Evolutionary conservation across 495 filamentous ascomycete genomes (phyloP).

Genomic region (Lasiosphaeria ovina): DNA sequence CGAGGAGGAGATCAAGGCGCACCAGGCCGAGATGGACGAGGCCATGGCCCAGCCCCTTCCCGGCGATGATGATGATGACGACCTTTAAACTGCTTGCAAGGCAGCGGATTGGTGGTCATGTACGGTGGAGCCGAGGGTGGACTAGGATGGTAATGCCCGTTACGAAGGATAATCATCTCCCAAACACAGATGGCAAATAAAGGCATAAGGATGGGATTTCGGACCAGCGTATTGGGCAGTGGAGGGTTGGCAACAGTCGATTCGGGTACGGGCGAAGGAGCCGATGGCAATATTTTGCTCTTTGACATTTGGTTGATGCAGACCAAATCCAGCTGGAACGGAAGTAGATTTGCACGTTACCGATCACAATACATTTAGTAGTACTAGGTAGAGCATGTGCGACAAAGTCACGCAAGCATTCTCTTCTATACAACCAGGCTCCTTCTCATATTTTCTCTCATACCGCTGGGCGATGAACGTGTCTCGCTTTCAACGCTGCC

Average conservation of each 20-base stretch:
- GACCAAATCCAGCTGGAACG: background rate
- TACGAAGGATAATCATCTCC: conserved; percentile 30
- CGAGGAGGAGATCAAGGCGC: conserved; percentile 72
- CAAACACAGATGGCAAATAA: conserved; percentile 22
- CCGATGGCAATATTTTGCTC: background rate
- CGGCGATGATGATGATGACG: conserved; percentile 85
- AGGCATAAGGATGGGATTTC: conserved; percentile 22
- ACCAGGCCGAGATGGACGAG: conserved; percentile 83
- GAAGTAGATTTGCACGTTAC: conserved; percentile 1
- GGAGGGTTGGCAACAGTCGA: background rate
- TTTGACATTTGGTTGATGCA: conserved; percentile 1
- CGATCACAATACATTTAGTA: background rate
- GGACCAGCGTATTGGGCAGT: conserved; percentile 10
- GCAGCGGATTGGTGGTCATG: background rate
- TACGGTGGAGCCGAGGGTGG: conserved; percentile 6
- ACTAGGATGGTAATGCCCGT: conserved; percentile 32
- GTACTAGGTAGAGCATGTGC: conserved; percentile 2
- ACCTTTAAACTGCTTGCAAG: conserved; percentile 43
- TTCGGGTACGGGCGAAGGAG: too few relatives aligned
- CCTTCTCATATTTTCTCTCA: background rate
- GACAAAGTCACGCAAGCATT: conserved; percentile 1
- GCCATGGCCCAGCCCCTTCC: conserved; percentile 84
- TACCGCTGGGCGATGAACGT: background rate
- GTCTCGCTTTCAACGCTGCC: background rate
- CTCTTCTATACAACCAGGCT: background rate